Base-by-base conservation (phyloP, 352 stramenopile genomes). In the Globisporangium solare region DNA sequence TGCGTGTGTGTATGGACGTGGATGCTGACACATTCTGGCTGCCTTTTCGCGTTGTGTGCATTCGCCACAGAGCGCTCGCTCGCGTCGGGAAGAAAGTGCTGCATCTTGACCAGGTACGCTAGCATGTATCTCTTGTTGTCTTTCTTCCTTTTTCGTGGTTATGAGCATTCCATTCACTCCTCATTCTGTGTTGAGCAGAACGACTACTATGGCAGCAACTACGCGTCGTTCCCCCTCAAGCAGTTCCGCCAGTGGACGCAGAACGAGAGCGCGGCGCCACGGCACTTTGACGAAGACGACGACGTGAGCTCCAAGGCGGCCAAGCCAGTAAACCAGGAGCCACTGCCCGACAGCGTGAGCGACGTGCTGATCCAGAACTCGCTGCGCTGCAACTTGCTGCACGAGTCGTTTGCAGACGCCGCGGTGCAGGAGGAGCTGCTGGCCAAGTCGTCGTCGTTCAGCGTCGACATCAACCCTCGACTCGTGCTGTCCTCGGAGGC, bases 181-280 rank as follows among this genome's bases (percentile, higher is more conserved):
- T n/a, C n/a, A 17, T 41, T 1, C 35, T 41, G 50, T 52, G 31
- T 17, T 8, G 43, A 20, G 27, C 61, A 90, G 82, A 90, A 89
- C 67, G 82, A 92, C 54, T 89, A 89, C 51, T 92, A 92, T 48
- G 82, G 82, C 32, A 89, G 77, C 68, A 86, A 92, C 54, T 89
- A 87, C 51, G 78, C 82, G 24, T 89, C 82, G 7, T 83, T 92
- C 53, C 66, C 72, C 10, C 66, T 92, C 22, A 35, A 65, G 18
- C 72, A 85, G 46, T 90, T 92, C 50, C 50, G 71, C 27, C 64
- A 63, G 8, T 90, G 80, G 80, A 81, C 63, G 10, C 68, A 69
- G 45, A 86, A 86, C 53, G 71, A 86, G 27, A 58, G 51, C 17
- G 71, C 70, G 10, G 35, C 56, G 13, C 70, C 68, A 54, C 68